Conservation (phyloP, 2,329 filamentous ascomycete species). For the Remersonia thermophila region DNA sequence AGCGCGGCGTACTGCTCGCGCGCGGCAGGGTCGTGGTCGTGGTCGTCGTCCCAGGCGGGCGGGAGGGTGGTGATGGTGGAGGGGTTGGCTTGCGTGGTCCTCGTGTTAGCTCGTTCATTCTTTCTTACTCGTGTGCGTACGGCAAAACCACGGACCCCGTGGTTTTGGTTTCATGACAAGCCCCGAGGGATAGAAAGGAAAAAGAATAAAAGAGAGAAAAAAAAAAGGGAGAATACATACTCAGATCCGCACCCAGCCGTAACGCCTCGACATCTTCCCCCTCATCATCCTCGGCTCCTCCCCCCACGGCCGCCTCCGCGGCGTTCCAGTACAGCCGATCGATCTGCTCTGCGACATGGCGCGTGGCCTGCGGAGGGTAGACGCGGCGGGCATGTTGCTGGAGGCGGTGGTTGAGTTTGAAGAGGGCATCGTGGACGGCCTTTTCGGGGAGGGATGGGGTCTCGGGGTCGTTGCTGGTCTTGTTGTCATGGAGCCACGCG, state of each 20-base stretch:
- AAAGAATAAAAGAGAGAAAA: too few species aligned
- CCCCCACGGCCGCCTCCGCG: slow-evolving; percentile 21
- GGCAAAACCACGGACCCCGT: too few species aligned
- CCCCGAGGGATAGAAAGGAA: too few species aligned
- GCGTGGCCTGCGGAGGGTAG: slow-evolving; percentile 55
- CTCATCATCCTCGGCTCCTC: slow-evolving; percentile 24
- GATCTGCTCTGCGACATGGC: slow-evolving; percentile 62
- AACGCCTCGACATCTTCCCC: slow-evolving; percentile 20
- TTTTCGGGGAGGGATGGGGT: slow-evolving; percentile 31
- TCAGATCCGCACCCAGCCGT: slow-evolving; percentile 31
- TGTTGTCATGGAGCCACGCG: slow-evolving; percentile 38
- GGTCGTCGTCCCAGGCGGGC: slow-evolving; percentile 31
- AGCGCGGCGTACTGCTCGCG: slow-evolving; percentile 38
- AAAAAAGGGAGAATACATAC: slow-evolving; percentile 26
- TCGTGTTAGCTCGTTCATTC: neutral
- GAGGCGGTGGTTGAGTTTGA: slow-evolving; percentile 47
- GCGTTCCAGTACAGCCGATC: slow-evolving; percentile 48
- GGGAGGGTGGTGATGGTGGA: slow-evolving; percentile 36
- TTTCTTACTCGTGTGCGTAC: too few species aligned
- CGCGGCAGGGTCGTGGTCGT: slow-evolving; percentile 25
- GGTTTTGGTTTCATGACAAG: too few species aligned
- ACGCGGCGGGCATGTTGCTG: slow-evolving; percentile 53
- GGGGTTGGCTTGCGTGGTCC: slow-evolving; percentile 27
- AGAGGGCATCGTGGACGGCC: slow-evolving; percentile 43
- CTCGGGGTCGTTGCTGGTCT: slow-evolving; percentile 30